Evolutionary conservation across 2,329 filamentous ascomycete genomes (phyloP), one percentile per base, ranked within the genome.

Genomic region (Biscogniauxia mediterranea): DNA sequence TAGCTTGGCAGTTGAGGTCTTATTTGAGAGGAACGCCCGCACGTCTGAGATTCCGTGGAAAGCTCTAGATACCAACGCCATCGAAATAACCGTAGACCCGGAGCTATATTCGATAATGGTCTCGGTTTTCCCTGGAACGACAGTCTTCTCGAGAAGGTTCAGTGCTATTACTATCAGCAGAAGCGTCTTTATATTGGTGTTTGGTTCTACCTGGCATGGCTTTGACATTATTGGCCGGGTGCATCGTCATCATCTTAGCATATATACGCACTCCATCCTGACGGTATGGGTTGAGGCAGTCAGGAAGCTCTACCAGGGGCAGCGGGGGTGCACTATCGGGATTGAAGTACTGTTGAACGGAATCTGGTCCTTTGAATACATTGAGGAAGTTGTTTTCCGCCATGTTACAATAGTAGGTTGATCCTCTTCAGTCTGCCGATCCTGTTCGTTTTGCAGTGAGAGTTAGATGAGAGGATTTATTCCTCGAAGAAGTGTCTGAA

Each of bases 181-280:
- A 32, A 5, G 28, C 7, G 7, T 13, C 7, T 32, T 5, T 8
- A 32, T 13, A 32, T 13, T 13, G 3, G 28, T 23, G 26, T 7
- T 54, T 13, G 8, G 26, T 57, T 67, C 26, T 71, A 82, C 82
- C 83, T 66, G 86, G 86, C 73, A 89, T 80, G 1, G 82, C 80
- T 69, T 89, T 89, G 65, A 89, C 86, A 54, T 89, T 89, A 63
- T 89, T 84, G 3, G 85, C 83, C 0, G 86, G 85, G 66, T 85
- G 83, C 77, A 83, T 83, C 1, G 83, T 85, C 80, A 89, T 83
- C 83, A 89, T 85, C 74, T 89, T 88, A 46, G 86, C 85, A 64
- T 86, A 88, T 57, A 89, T 86, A 11, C 84, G 80, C 4, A 89
- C 82, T 3, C 83, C 83, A 80, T 88, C 80, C 25, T 79, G 64